Conservation (phyloP, 2,329 filamentous ascomycete genomes). For the Beauveria australis region DNA sequence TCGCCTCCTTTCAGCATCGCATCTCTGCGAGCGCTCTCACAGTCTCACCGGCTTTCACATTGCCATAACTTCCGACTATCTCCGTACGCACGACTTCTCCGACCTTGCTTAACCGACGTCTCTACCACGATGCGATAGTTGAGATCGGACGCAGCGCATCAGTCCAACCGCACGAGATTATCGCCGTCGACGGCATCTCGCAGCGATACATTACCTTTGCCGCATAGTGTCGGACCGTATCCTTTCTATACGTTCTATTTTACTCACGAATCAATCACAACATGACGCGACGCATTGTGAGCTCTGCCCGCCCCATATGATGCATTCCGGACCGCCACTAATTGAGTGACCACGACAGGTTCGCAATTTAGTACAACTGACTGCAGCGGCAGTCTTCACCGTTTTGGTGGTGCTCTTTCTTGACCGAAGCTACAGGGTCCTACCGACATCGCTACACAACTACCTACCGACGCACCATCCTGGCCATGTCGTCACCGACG, state of each 20-base stretch:
- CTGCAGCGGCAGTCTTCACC: conserved; percentile 55
- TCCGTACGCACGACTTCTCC: neutral
- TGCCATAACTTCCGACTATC: neutral
- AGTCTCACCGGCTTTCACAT: neutral
- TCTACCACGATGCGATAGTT: conserved; percentile 8
- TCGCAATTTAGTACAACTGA: conserved; percentile 68
- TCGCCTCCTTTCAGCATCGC: conserved; percentile 6
- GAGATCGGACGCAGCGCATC: neutral
- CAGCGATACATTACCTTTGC: neutral
- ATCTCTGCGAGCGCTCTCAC: neutral
- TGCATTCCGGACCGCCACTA: neutral
- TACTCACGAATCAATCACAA: conserved; percentile 3
- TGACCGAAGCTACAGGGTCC: conserved; percentile 80
- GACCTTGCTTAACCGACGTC: neutral
- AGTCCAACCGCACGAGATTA: neutral
- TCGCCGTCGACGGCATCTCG: neutral
- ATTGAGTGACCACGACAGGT: conserved; percentile 31
- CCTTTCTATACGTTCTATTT: neutral
- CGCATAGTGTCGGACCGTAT: neutral
- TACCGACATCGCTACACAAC: conserved; percentile 77
- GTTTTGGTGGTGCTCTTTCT: conserved; percentile 70
- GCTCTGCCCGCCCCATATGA: neutral
- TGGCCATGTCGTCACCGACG: conserved; percentile 77
- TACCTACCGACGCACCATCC: conserved; percentile 81
- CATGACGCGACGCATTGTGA: conserved; percentile 17